Conservation (phyloP, 495 filamentous ascomycete genomes). For the Neurospora sp. region DNA sequence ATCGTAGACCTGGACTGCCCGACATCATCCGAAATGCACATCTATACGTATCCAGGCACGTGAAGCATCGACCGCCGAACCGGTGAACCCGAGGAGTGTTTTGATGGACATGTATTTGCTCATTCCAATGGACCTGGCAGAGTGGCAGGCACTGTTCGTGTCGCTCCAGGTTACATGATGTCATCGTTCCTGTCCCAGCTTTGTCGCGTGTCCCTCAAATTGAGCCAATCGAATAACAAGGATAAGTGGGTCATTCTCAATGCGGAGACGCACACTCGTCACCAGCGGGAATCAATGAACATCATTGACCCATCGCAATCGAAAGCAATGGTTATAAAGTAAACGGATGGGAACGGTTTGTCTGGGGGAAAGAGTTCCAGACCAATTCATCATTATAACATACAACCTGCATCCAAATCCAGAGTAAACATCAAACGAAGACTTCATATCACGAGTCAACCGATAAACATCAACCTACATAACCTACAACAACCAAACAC, state of each 20-base stretch:
- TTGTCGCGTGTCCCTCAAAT: neutral
- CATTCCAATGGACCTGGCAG: neutral
- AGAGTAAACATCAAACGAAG: no score
- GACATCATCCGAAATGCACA: neutral
- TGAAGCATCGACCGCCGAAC: neutral
- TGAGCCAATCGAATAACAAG: neutral
- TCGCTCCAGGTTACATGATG: neutral
- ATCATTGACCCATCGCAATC: neutral
- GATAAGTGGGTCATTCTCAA: neutral
- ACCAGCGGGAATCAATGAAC: neutral
- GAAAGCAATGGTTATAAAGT: neutral
- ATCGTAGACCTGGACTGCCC: neutral
- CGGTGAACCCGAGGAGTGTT: neutral
- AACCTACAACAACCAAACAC: neutral
- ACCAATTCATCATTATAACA: no score
- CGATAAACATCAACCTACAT: no score
- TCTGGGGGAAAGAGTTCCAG: neutral
- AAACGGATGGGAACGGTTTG: neutral
- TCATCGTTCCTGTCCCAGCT: neutral
- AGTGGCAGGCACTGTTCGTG: neutral
- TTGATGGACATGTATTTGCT: neutral
- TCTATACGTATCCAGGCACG: neutral
- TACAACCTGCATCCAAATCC: no score
- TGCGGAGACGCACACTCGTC: neutral
- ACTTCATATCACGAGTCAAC: neutral